Conservation (phyloP, 2,329 filamentous ascomycete species). For the Claviceps pazoutovae region DNA sequence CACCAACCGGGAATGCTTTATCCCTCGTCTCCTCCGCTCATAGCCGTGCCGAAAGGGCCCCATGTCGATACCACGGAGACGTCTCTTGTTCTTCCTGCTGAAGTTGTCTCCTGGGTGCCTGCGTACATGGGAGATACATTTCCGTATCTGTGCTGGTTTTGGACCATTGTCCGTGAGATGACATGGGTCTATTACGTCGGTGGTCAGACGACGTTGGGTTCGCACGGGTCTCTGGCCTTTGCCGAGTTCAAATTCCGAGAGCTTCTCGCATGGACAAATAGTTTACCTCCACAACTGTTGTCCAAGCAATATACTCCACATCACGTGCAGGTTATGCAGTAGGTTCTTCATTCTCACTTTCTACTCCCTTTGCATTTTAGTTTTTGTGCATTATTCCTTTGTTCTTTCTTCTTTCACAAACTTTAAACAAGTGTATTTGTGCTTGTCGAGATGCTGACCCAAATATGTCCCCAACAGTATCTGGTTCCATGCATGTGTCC, state of each 20-base stretch:
- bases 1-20: constrained; percentile 16
- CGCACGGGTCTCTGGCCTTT: constrained; percentile 9
- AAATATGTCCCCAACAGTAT: constrained; percentile 4
- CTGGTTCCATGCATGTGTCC: constrained; percentile 11
- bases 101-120: not conserved
- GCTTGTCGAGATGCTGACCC: not conserved
- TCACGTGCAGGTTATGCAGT: constrained; percentile 14
- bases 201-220: constrained; percentile 4
- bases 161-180: constrained; percentile 17
- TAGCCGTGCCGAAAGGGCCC: constrained; percentile 4
- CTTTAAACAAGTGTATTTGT: not conserved
- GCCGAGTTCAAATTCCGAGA: constrained; percentile 20
- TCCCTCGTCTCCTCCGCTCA: constrained; percentile 9
- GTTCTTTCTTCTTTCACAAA: too few species aligned
- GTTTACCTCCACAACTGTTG: constrained; percentile 11
- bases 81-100: not conserved
- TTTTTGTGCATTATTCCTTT: too few species aligned
- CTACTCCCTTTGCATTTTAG: not conserved
- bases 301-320: constrained; percentile 12
- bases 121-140: constrained; percentile 14
- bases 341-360: not conserved
- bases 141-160: constrained; percentile 18
- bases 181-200: constrained; percentile 13
- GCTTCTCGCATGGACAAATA: constrained; percentile 18
- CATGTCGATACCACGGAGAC: not conserved